Evolutionary conservation across 2,329 filamentous ascomycete species (phyloP).

Genomic region (Trichophyton equinum): DNA sequence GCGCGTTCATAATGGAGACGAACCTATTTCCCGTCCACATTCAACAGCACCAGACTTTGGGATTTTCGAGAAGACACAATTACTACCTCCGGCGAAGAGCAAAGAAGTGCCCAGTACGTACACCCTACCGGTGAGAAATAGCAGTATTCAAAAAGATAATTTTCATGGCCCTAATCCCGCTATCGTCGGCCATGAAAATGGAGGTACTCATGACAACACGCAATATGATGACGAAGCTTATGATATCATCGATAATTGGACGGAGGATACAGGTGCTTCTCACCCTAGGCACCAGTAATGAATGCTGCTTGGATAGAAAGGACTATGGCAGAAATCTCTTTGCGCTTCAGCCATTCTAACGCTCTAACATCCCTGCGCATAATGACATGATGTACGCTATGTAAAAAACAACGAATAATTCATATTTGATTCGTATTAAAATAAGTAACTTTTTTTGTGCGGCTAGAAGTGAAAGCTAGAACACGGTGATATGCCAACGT

Average conservation of each 20-base stretch:
- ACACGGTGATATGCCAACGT: neutral
- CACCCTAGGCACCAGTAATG: slow-evolving; percentile 15
- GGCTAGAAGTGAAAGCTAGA: neutral
- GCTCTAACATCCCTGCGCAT: neutral
- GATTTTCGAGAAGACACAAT: neutral
- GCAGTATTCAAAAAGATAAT: neutral
- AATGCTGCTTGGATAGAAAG: neutral
- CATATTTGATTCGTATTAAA: neutral
- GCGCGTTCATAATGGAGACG: slow-evolving; percentile 1
- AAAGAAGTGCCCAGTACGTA: neutral
- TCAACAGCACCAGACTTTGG: neutral
- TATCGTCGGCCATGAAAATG: slow-evolving; percentile 7
- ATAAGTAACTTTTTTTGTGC: neutral
- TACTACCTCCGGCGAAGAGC: neutral
- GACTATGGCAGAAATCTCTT: neutral
- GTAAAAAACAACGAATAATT: neutral
- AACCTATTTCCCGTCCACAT: neutral
- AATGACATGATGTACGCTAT: slow-evolving; percentile 3
- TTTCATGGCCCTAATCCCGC: neutral
- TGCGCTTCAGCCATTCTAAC: neutral
- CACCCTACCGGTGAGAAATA: neutral
- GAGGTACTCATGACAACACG: neutral
- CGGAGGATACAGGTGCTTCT: slow-evolving; percentile 31
- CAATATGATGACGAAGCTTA: slow-evolving; percentile 10
- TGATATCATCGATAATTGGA: slow-evolving; percentile 26